phyloP scores from a whole-genome alignment of 2,329 filamentous ascomycete genomes.

The Talaromyces marneffei region DNA sequence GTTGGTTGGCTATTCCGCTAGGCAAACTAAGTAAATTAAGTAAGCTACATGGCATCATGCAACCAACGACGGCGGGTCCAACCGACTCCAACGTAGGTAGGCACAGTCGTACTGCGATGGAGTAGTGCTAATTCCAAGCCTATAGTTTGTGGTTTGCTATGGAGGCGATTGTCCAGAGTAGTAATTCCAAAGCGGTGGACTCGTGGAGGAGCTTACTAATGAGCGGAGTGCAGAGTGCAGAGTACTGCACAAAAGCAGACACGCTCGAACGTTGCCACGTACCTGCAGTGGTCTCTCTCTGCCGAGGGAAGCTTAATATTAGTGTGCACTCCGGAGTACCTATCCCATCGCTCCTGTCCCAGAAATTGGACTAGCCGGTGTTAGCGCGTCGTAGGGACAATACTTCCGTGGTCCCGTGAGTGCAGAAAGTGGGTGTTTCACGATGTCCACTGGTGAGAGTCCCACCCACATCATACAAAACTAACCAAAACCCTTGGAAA shows the following conservation, averaged over 20 bases:
- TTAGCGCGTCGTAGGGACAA: background rate
- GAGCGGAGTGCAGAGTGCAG: no score
- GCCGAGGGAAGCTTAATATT: background rate
- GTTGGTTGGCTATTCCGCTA: background rate
- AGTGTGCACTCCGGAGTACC: no score
- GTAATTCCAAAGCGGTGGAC: background rate
- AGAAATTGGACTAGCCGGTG: background rate
- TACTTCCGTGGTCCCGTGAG: background rate
- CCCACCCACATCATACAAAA: background rate
- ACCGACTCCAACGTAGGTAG: no score
- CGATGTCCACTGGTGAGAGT: background rate
- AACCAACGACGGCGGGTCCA: no score
- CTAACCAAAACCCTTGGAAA: background rate
- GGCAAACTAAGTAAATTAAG: no score
- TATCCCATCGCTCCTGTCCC: background rate
- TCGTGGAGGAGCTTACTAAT: background rate
- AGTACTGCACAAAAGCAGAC: slow-evolving; percentile 2
- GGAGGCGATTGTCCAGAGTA: background rate
- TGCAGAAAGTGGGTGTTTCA: background rate
- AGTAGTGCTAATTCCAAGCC: background rate
- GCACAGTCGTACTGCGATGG: no score
- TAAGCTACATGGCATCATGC: background rate
- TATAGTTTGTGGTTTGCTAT: background rate
- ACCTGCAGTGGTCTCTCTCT: slow-evolving; percentile 1
- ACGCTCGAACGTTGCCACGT: background rate